Evolutionary conservation across 2,329 filamentous ascomycete species (phyloP).

Genomic region (Chaetomiaceae sp.): DNA sequence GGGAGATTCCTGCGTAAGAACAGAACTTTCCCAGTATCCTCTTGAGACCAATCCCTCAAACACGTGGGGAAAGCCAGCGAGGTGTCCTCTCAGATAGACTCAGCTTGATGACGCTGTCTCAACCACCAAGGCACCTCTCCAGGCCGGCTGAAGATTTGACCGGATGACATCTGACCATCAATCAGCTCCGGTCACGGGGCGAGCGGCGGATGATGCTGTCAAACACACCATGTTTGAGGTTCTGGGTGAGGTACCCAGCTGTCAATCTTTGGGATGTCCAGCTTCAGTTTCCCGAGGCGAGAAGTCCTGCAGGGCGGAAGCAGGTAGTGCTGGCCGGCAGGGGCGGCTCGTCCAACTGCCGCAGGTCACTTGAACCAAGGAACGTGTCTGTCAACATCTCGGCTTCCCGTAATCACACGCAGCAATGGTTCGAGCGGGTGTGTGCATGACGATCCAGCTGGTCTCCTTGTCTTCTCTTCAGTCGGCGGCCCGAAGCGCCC

Average conservation of each 20-base stretch:
- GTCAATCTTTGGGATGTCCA: background rate
- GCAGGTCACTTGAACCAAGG: background rate
- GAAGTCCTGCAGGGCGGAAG: background rate
- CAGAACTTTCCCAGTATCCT: background rate
- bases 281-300: background rate
- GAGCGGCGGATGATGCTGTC: background rate
- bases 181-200: background rate
- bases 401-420: background rate
- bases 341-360: background rate
- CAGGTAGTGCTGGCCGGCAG: background rate
- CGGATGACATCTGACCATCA: background rate
- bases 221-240: background rate
- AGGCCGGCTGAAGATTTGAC: background rate
- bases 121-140: background rate
- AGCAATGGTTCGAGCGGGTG: background rate
- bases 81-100: background rate
- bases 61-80: no score
- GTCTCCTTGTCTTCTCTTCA: background rate
- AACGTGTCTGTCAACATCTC: background rate
- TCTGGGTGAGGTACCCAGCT: background rate
- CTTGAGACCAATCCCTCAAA: no score
- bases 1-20: no score
- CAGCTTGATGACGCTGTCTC: background rate
- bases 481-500: background rate
- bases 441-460: conserved; percentile 12